Base-by-base conservation (phyloP, 805 yeast genomes). In the Zygosaccharomyces bisporus region DNA sequence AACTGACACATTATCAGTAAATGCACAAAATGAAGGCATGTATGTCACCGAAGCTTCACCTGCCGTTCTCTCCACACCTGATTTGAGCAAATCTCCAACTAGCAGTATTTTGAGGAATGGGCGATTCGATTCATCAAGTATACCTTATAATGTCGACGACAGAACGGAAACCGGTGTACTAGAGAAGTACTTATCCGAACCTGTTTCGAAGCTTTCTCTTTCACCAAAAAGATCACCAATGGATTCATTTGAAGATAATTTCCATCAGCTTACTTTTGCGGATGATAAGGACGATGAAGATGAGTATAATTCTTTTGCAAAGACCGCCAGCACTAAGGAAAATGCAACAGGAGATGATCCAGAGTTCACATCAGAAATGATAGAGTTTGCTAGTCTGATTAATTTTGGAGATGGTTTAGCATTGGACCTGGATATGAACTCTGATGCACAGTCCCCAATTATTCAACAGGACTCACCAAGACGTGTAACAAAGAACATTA, bases 21-120 rank as follows among this genome's bases (percentile, higher is more conserved):
- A 70, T 36, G 73, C 73, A 6, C 67, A 65, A 46, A 71, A 65
- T 49, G 71, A 64, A 52, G 82, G 81, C 4, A 75, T 75, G 77
- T 59, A 67, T 38, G 66, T 77, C n/a, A 68, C 72, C 25, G 62
- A 64, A 38, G 60, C 66, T 1, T 50, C 64, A 5, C 50, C 55
- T 19, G 50, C 58, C 3, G 49, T 58, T 3, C 41, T 62, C 4
- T 58, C 67, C 3, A 61, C 68, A 1, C 72, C 72, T 1, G 71
- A 67, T 50, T 44, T 63, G 29, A 51, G 55, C 7, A 66, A 66
- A 42, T 65, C 71, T 3, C 72, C 73, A 3, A 54, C 67, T 6
- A 60, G 63, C 25, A 65, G 70, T 41, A 68, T 67, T 29, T 46
- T 68, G 41, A 60, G 67, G 46, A 59, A 60, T 39, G 64, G 68